These are phyloP conservation scores for Prinsepia uniflora DNA, from an alignment of 306 rosid species.

Conservation along the genomic window DNA sequence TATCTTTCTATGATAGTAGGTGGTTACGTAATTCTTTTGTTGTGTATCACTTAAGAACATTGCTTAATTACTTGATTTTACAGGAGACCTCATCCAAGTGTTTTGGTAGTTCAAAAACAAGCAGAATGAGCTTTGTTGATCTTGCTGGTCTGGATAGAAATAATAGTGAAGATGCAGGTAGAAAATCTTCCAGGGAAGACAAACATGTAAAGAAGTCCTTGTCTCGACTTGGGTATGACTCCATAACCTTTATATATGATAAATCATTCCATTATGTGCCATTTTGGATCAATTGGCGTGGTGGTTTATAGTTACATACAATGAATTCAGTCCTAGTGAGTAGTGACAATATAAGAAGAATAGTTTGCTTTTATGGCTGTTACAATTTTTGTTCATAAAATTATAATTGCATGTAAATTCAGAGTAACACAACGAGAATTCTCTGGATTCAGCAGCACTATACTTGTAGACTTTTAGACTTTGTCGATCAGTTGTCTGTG, in stretches of 20 bases:
- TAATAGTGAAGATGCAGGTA: slow-evolving; percentile 53
- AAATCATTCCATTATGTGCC: neutral
- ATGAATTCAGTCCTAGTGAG: neutral
- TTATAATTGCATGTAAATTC: neutral
- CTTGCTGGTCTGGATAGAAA: slow-evolving; percentile 84
- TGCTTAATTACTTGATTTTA: slow-evolving; percentile 8
- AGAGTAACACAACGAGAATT: too few relatives aligned
- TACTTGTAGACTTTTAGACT: neutral
- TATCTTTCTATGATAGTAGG: neutral
- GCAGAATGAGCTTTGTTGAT: slow-evolving; percentile 89
- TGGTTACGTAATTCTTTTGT: neutral
- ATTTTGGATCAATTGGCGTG: neutral
- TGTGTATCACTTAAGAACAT: neutral
- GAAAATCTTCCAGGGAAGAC: slow-evolving; percentile 54
- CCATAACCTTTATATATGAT: slow-evolving; percentile 5
- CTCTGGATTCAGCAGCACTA: too few relatives aligned
- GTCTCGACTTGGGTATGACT: slow-evolving; percentile 81
- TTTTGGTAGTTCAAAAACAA: slow-evolving; percentile 89
- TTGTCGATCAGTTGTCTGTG: neutral
- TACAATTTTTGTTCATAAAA: neutral
- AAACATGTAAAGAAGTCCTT: slow-evolving; percentile 77
- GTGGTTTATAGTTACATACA: neutral
- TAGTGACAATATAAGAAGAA: neutral
- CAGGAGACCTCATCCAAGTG: slow-evolving; percentile 71
- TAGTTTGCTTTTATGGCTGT: neutral